Percentiles rank a stretch among this genome's conserved stretches.
phyloP scores from a whole-genome alignment of 352 stramenopile genomes.

The Pythium rhizo-oryzae region DNA sequence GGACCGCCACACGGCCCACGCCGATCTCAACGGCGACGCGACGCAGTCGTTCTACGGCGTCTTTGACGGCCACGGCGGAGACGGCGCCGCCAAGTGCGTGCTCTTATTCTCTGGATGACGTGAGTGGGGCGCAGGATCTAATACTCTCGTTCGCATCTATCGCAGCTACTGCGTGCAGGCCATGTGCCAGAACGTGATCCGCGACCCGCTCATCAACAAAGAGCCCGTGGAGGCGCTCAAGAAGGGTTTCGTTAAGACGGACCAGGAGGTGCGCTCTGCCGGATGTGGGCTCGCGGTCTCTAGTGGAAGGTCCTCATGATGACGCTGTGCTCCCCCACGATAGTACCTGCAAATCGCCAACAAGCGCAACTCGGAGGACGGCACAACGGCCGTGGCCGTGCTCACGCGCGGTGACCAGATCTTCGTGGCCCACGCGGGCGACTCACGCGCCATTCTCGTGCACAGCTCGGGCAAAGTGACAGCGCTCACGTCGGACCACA shows the following conservation, averaged over 20 bases:
- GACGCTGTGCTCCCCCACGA: not conserved
- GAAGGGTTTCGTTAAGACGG: slow-evolving; percentile 78
- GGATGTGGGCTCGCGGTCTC: not conserved
- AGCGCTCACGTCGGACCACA: slow-evolving; percentile 88
- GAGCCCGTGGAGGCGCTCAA: slow-evolving; percentile 72
- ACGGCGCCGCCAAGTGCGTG: slow-evolving; percentile 87
- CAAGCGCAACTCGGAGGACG: slow-evolving; percentile 83
- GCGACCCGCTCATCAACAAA: slow-evolving; percentile 64
- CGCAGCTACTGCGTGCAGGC: slow-evolving; percentile 78
- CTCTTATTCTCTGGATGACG: not conserved
- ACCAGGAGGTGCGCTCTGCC: slow-evolving; percentile 57
- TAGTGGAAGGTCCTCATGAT: too few species aligned
- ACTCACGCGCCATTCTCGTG: slow-evolving; percentile 90
- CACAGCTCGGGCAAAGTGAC: slow-evolving; percentile 76
- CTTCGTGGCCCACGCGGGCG: slow-evolving; percentile 90
- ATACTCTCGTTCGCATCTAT: not conserved
- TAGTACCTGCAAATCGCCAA: slow-evolving; percentile 88
- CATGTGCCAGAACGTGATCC: slow-evolving; percentile 85
- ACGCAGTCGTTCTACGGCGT: slow-evolving; percentile 91
- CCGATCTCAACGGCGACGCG: slow-evolving; percentile 77
- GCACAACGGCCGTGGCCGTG: slow-evolving; percentile 89
- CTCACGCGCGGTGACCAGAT: slow-evolving; percentile 75
- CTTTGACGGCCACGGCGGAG: slow-evolving; percentile 93
- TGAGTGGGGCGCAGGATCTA: too few species aligned
- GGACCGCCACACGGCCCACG: slow-evolving; percentile 81